These are phyloP conservation scores for Suillus weaverae DNA, from an alignment of 768 basidiomycete genomes.

Conservation along the genomic window DNA sequence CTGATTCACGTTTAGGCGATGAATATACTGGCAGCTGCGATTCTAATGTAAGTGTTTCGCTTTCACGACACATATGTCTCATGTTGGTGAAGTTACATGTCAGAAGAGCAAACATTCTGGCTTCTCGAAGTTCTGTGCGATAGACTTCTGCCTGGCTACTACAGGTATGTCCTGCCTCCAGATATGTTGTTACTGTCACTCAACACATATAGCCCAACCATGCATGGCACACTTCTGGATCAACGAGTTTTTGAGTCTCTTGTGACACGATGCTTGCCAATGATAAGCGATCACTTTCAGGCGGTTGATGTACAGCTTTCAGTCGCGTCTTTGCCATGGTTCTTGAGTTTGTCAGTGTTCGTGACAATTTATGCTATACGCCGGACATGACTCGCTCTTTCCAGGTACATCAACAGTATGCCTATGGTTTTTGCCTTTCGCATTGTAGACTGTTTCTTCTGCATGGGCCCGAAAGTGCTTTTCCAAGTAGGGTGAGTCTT, in stretches of 20 bases:
- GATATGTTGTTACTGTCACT: background rate
- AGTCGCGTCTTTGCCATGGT: conserved; percentile 97
- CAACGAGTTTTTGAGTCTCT: conserved; percentile 97
- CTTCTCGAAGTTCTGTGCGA: conserved; percentile 93
- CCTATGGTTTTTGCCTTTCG: conserved; percentile 98
- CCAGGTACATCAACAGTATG: conserved; percentile 88
- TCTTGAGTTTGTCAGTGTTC: conserved; percentile 83
- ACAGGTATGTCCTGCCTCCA: conserved; percentile 57
- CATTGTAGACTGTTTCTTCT: conserved; percentile 96
- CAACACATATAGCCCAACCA: conserved; percentile 68
- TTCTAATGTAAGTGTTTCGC: conserved; percentile 67
- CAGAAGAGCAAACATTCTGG: conserved; percentile 99
- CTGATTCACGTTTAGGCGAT: conserved; percentile 61
- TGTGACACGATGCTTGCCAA: conserved; percentile 84
- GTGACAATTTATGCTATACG: conserved; percentile 8
- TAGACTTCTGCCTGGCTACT: conserved; percentile 94
- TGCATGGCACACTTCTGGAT: conserved; percentile 99
- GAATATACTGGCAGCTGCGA: conserved; percentile 97
- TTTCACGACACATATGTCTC: conserved; percentile 10
- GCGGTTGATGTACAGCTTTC: conserved; percentile 93
- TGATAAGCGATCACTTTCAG: conserved; percentile 92
- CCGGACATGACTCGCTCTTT: conserved; percentile 5
- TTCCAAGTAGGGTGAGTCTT: conserved; percentile 90
- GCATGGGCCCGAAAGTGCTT: conserved; percentile 97
- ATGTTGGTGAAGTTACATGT: conserved; percentile 77